Percentiles rank a stretch among this genome's conserved stretches.
Conservation (phyloP, 2,329 filamentous ascomycete genomes). For the Trichoderma pleuroti region DNA sequence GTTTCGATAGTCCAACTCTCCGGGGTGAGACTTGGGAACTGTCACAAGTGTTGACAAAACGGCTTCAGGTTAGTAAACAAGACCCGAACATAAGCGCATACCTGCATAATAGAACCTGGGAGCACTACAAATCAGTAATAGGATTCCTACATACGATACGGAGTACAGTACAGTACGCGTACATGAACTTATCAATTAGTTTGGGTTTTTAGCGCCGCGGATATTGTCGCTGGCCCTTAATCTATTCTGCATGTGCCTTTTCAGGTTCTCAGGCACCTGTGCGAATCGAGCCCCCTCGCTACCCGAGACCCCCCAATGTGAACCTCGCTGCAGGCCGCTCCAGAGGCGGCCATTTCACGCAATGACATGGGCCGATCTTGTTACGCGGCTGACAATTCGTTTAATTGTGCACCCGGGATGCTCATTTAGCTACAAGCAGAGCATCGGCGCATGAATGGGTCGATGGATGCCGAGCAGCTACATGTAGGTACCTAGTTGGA, state of each 20-base stretch:
- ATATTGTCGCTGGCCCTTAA: neutral
- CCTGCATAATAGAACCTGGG: neutral
- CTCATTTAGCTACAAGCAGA: neutral
- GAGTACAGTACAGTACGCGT: neutral
- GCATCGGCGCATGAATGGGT: neutral
- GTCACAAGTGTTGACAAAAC: too few relatives aligned
- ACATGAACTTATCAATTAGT: neutral
- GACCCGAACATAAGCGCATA: too few relatives aligned
- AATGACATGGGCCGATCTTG: neutral
- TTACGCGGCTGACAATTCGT: neutral
- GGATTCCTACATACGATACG: neutral
- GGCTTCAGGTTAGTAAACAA: too few relatives aligned
- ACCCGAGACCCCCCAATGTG: neutral
- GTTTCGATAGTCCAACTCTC: too few relatives aligned
- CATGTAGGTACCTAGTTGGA: too few relatives aligned
- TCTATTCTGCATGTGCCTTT: neutral
- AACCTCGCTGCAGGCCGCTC: neutral
- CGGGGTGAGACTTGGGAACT: too few relatives aligned
- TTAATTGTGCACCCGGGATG: neutral
- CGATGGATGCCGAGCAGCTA: neutral
- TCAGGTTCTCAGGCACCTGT: neutral
- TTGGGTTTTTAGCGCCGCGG: neutral
- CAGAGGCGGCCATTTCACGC: constrained; percentile 1
- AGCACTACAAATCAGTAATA: neutral
- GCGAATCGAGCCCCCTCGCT: neutral